Base-by-base conservation (phyloP, 2,329 filamentous ascomycete genomes). In the Zarea fungicola region DNA sequence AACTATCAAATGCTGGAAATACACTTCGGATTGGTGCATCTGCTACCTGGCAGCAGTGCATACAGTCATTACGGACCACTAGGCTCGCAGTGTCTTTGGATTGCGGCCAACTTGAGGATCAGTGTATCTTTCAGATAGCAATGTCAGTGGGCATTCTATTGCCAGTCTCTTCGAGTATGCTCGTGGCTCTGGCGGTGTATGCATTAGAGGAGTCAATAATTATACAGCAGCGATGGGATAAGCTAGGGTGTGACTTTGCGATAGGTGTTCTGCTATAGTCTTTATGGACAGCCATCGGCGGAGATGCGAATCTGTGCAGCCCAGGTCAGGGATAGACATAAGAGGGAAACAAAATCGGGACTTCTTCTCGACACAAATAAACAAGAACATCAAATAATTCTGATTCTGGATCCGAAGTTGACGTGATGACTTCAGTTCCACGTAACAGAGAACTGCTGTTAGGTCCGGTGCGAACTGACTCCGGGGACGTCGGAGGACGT, bases 271-370 rank as follows among this genome's bases (percentile, higher is more conserved):
- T 44, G 42, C 42, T 23, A 14, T 18, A 34, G n/a, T 32, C 40
- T 9, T 18, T n/a, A 32, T 42, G 40, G 22, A 35, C 35, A 29
- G 9, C 31, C 25, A 18, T 22, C 10, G 22, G 42, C 23, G 42
- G 32, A 22, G 23, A 22, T 5, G 34, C 16, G 23, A 45, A 45
- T 36, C 34, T 37, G 34, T 39, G 43, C 43, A 46, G 25, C n/a
- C 31, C 34, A 46, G 43, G 18, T 39, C 43, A 39, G 43, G 23
- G 43, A 46, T 39, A 46, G 35, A 46, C 43, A 35, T 46, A 32
- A 29, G 32, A 39, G 32, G 23, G 18, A 46, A 46, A 28, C 11
- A 40, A 28, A 46, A 9, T n/a, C n/a, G n/a, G n/a, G n/a, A n/a
- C n/a, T n/a, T n/a, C n/a, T n/a, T n/a, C n/a, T n/a, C n/a, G n/a